phyloP scores from a whole-genome alignment of 2,329 filamentous ascomycete species.

The Curvularia eragrostidis region DNA sequence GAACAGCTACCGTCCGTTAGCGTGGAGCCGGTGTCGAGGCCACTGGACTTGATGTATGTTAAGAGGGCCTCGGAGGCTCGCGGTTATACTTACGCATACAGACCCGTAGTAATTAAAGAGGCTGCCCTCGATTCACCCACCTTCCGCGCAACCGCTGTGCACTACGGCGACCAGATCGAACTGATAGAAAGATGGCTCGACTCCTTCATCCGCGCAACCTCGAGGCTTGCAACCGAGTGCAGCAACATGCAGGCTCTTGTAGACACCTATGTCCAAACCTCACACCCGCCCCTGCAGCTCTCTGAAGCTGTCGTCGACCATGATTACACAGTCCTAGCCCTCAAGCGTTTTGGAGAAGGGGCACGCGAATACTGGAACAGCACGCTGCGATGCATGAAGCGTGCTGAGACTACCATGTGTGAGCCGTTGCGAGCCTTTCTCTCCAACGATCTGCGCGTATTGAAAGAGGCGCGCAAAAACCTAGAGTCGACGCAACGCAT shows the following conservation, averaged over 20 bases:
- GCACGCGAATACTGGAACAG: conserved; percentile 87
- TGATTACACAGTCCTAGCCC: conserved; percentile 88
- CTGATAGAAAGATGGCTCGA: conserved; percentile 92
- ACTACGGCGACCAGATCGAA: conserved; percentile 92
- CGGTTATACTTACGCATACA: conserved; percentile 39
- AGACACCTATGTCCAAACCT: conserved; percentile 75
- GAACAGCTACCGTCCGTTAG: conserved; percentile 39
- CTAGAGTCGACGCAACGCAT: conserved; percentile 82
- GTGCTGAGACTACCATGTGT: conserved; percentile 76
- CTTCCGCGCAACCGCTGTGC: conserved; percentile 83
- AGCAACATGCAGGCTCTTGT: conserved; percentile 79
- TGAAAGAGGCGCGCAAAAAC: conserved; percentile 81
- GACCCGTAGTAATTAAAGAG: conserved; percentile 88
- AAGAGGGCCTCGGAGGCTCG: neutral
- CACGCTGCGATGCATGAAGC: conserved; percentile 74
- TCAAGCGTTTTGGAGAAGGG: conserved; percentile 84
- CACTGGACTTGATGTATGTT: conserved; percentile 53
- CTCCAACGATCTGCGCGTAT: conserved; percentile 76
- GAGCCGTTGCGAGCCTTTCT: conserved; percentile 85
- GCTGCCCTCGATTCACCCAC: conserved; percentile 95
- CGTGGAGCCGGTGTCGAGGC: conserved; percentile 50
- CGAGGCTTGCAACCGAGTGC: conserved; percentile 69
- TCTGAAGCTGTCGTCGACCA: conserved; percentile 90
- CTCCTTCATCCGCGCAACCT: conserved; percentile 67
- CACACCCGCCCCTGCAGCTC: conserved; percentile 73